Percentiles rank a stretch among this genome's conserved stretches.
These are phyloP conservation scores for Didymella sp. DNA, from an alignment of 2,329 filamentous ascomycete genomes.

Conservation along the genomic window DNA sequence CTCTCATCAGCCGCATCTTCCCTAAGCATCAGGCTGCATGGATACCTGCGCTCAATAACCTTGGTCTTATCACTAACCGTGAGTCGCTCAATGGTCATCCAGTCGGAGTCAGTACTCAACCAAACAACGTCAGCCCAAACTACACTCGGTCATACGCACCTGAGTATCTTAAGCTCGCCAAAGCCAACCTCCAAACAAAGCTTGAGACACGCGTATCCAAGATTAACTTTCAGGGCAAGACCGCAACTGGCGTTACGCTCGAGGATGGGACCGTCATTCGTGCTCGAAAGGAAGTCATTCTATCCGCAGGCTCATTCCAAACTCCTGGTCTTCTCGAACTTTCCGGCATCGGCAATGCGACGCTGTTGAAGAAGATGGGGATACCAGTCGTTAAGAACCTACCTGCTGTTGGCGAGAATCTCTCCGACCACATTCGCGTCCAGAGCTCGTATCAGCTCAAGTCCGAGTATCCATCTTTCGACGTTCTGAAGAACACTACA, in stretches of 20 bases:
- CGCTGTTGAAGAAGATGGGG: constrained; percentile 23
- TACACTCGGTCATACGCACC: constrained; percentile 60
- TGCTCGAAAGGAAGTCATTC: constrained; percentile 39
- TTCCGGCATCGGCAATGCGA: constrained; percentile 33
- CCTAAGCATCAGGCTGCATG: constrained; percentile 55
- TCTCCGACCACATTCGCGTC: constrained; percentile 45
- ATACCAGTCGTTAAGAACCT: constrained; percentile 32
- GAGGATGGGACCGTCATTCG: constrained; percentile 39
- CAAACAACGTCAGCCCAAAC: constrained; percentile 57
- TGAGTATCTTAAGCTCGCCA: constrained; percentile 54
- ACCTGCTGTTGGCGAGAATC: constrained; percentile 38
- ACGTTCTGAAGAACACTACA: constrained; percentile 35
- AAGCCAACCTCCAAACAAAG: constrained; percentile 53
- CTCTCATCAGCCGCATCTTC: constrained; percentile 53
- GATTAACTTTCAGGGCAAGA: constrained; percentile 45
- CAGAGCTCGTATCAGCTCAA: constrained; percentile 35
- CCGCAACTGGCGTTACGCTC: constrained; percentile 44
- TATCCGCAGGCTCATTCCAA: constrained; percentile 38
- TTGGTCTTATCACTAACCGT: constrained; percentile 53
- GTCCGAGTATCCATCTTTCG: constrained; percentile 33
- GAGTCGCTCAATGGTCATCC: constrained; percentile 60
- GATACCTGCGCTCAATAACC: constrained; percentile 56
- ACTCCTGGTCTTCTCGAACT: constrained; percentile 37
- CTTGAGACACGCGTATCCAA: constrained; percentile 50
- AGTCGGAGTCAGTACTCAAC: constrained; percentile 59